Base-by-base conservation (phyloP, 345 rosid species). In the Lepidium didymum region DNA sequence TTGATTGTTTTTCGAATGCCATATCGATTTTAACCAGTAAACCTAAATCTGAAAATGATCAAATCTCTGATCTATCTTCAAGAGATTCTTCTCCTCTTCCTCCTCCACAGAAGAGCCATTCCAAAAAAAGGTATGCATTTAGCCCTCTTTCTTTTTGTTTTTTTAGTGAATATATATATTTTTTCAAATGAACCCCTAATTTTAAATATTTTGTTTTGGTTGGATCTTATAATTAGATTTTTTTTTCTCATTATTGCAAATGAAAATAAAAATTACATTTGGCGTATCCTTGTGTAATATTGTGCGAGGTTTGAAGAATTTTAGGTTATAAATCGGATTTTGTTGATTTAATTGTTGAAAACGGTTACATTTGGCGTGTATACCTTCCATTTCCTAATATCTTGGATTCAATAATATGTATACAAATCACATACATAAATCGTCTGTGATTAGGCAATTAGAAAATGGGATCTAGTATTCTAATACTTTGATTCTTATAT, bases 51-150 rank as follows among this genome's bases (percentile, higher is more conserved):
- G 67, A 51, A 5, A 62, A 66, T 42, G 46, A 50, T 41, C 62
- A 41, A 5, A 16, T 9, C 16, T 51, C 67, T 58, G 42, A 51
- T 57, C 29, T 59, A 35, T 66, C 67, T 12, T 42, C 75, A 54
- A 62, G 14, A 37, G 46, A 42, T 23, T 44, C 62, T 8, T 7
- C 77, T 50, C 36, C 70, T 57, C 54, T 47, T 50, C 46, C 8
- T 50, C 46, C 8, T 10, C 38, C 14, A 18, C 64, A 27, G 42
- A 52, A 14, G 2, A 64, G 29, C 9, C 51, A 57, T 19, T 64
- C 60, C 49, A 73, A 73, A 41, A 73, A 27, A 73, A 66, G 77
- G 77, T 73, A 66, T 38, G n/a, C 12, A 19, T 34, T 31, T 62
- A 42, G 1, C 38, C 13, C n/a, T 18, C n/a, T 58, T 3, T 38